Evolutionary conservation across 2,329 filamentous ascomycete genomes (phyloP), one percentile per base, ranked within the genome.

Genomic region (Ophiostoma sp.): DNA sequence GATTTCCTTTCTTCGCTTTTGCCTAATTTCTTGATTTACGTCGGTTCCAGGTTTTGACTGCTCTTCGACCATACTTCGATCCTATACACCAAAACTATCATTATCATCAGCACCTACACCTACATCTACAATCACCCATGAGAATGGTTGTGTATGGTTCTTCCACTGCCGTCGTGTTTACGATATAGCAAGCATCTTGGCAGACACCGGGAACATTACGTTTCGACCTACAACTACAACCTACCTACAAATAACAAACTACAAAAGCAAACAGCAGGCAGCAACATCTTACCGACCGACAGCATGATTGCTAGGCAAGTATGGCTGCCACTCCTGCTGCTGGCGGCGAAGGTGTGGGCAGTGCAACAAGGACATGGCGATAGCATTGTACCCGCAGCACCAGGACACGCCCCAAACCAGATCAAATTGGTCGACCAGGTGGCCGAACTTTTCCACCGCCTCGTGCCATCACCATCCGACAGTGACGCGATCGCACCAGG

Each of bases 1-100:
- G 70, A 70, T 69, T 69, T 69, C 73, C 73, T 65, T 62, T 71
- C 68, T 69, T 65, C 65, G 58, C 67, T 63, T 44, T 44, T 52
- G 60, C 38, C 60, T 41, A 40, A 42, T 38, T 16, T 62, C 58
- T 60, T 4, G 3, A 8, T 27, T 8, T 27, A 40, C 18, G 9
- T 52, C 7, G 12, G 27, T 14, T 47, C 42, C 12, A 9, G 49
- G 18, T 55, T 27, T 55, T 5, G n/a, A 55, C 67, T 16, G n/a
- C 52, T 58, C 45, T 7, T 66, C 7, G 11, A 27, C 40, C 3
- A 36, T 58, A 42, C 16, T 14, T 40, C 11, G 7, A 18, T 11
- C 38, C 3, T 42, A 62, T 40, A 62, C 5, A 2, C 8, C 36
- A 27, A 1, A 27, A 27, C 27, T 27, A 27, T 27, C 27, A 27